Percentiles rank a stretch among this genome's conserved stretches.
Conservation (phyloP, 2,329 filamentous ascomycete species). For the Trichoderma koningii region DNA sequence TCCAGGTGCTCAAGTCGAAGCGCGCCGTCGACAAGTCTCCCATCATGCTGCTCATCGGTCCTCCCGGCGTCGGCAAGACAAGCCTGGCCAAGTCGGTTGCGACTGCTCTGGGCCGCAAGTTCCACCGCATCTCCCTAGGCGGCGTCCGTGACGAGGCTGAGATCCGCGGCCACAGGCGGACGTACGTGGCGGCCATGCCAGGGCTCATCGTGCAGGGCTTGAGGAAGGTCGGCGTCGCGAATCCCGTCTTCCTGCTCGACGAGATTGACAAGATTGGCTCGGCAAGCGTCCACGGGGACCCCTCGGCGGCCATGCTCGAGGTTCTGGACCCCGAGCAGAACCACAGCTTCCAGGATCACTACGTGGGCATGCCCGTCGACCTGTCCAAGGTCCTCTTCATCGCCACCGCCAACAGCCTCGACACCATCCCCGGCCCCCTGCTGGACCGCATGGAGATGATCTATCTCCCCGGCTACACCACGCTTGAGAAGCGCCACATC, state of each 20-base stretch:
- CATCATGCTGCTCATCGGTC: conserved; percentile 88
- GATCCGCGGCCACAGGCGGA: conserved; percentile 90
- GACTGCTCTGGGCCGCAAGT: conserved; percentile 87
- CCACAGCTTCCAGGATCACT: conserved; percentile 91
- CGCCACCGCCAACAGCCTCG: conserved; percentile 90
- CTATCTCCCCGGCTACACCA: conserved; percentile 90
- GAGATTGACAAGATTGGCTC: conserved; percentile 97
- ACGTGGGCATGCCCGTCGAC: conserved; percentile 93
- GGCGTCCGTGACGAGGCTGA: conserved; percentile 96
- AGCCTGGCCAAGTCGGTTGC: conserved; percentile 92
- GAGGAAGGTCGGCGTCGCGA: conserved; percentile 92
- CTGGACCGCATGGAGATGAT: conserved; percentile 98
- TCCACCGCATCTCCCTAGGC: conserved; percentile 94
- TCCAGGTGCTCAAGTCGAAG: conserved; percentile 76
- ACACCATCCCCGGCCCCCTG: conserved; percentile 91
- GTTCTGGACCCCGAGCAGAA: conserved; percentile 98
- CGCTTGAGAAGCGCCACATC: conserved; percentile 94
- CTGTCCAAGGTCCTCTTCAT: conserved; percentile 97
- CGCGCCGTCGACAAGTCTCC: conserved; percentile 93
- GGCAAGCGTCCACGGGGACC: conserved; percentile 91
- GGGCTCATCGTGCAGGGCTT: conserved; percentile 90
- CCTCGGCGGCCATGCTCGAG: conserved; percentile 95
- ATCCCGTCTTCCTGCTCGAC: conserved; percentile 92
- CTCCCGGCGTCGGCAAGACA: conserved; percentile 94
- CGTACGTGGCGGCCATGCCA: conserved; percentile 98